Evolutionary conservation across 2,329 filamentous ascomycete species (phyloP).

Genomic region (Cladosporium sp.): DNA sequence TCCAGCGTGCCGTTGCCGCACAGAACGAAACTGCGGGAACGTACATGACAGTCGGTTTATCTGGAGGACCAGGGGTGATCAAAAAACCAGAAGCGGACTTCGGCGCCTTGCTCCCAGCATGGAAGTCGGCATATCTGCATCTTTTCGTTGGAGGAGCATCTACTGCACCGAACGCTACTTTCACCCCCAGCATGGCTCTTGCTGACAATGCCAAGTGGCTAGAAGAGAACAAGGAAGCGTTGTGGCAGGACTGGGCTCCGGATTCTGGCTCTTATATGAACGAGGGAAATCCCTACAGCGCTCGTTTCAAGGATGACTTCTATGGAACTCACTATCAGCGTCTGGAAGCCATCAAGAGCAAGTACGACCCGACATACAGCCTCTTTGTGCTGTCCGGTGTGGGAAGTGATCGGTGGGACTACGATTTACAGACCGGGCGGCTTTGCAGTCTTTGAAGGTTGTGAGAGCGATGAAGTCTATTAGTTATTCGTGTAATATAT

Average conservation of each 20-base stretch:
- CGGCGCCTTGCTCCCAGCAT: conserved; percentile 28
- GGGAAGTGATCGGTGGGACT: conserved; percentile 12
- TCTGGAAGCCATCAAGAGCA: conserved; percentile 27
- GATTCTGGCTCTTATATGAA: conserved; percentile 44
- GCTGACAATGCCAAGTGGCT: conserved; percentile 17
- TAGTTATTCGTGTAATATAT: no score
- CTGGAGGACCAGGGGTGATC: conserved; percentile 27
- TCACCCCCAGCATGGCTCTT: conserved; percentile 16
- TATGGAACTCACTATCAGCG: conserved; percentile 26
- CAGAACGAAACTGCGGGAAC: conserved; percentile 22
- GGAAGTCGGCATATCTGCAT: conserved; percentile 33
- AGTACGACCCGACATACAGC: conserved; percentile 29
- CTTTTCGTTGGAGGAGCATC: conserved; percentile 26
- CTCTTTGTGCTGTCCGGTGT: conserved; percentile 18
- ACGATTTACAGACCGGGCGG: conserved; percentile 22
- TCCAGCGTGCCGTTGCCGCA: conserved; percentile 17
- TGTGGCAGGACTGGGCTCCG: conserved; percentile 36
- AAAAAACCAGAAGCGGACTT: conserved; percentile 24
- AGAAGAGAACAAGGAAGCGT: conserved; percentile 18
- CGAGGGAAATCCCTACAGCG: conserved; percentile 37
- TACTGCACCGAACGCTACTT: background rate
- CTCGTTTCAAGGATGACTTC: conserved; percentile 28
- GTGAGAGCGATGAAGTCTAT: no score
- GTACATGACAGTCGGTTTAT: conserved; percentile 26
- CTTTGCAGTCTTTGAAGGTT: conserved; percentile 17